Percentiles rank a stretch among this genome's conserved stretches.
phyloP scores from a whole-genome alignment of 805 yeast species.

The Candida incommunis region DNA sequence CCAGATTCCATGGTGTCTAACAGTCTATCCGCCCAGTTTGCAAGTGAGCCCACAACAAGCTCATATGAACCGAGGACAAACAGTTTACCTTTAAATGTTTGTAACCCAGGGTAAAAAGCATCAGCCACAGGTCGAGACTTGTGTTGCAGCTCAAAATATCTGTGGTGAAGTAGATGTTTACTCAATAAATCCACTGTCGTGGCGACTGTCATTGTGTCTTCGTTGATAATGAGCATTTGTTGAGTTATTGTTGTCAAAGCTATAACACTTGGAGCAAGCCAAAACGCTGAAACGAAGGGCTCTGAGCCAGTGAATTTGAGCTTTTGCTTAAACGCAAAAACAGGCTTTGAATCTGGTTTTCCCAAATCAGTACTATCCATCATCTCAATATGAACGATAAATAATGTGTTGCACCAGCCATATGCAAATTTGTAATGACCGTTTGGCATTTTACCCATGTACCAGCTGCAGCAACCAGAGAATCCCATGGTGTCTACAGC shows the following conservation, averaged over 20 bases:
- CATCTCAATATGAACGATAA: neutral
- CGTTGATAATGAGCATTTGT: neutral
- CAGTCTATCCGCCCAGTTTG: slow-evolving; percentile 59
- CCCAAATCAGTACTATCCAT: neutral
- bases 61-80: slow-evolving; percentile 41
- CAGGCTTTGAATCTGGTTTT: neutral
- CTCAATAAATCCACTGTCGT: neutral
- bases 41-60: slow-evolving; percentile 39
- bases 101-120: slow-evolving; percentile 23
- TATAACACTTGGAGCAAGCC: neutral
- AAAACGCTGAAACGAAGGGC: neutral
- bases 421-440: neutral
- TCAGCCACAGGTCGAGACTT: slow-evolving; percentile 15
- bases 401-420: neutral
- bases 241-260: neutral
- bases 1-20: slow-evolving; percentile 33
- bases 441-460: neutral
- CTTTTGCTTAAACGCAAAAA: neutral
- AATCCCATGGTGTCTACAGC: neutral
- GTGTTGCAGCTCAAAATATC: neutral
- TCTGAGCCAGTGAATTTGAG: neutral
- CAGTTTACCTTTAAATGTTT: slow-evolving; percentile 31
- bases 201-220: neutral
- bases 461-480: slow-evolving; percentile 1
- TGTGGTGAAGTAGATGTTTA: neutral